Evolutionary conservation across 1,139 yeast genomes (phyloP), one percentile per base, ranked within the genome.

Genomic region (Candida pseudoviswanathii): DNA sequence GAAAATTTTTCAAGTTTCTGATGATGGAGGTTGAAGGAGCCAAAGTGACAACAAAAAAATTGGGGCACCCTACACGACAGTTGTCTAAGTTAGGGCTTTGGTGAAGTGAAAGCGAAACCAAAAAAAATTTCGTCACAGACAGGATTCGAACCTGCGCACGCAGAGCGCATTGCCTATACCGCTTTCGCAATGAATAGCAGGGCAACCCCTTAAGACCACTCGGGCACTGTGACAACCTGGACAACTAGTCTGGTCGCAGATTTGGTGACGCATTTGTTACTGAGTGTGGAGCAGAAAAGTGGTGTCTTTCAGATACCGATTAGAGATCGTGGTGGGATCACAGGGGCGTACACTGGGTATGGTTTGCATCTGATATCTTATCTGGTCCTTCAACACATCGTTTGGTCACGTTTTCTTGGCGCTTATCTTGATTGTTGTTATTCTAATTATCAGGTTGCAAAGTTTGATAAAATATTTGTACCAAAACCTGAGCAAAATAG

Each of bases 121-220:
- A 65, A 75, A 78, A 73, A 73, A 66, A 70, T 64, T 59, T 49
- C 89, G 89, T 84, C 82, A 84, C 87, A 81, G 86, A 82, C 89
- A 84, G 88, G 89, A 84, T 84, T 84, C 89, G 89, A 84, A 84
- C 89, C 88, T 84, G 88, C 89, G 89, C 84, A 81, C 85, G 89
- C 80, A 83, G 75, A 82, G 79, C 89, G 85, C 89, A 84, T 82
- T 82, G 82, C 88, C 89, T 84, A 52, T 31, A 49, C 54, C 37
- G 52, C 49, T 42, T 37, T 41, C 30, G 6, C 9, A 29, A 29
- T 24, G n/a, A 43, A 54, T 77, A 78, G 82, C 82, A 78, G 82
- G 82, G 82, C 78, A 77, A 76, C 82, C 78, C 82, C 82, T 78
- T 78, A 78, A 16, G 16, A 78, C 82, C 82, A 75, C 82, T 78